phyloP scores from a whole-genome alignment of 2,329 filamentous ascomycete species.

The Septoria linicola region DNA sequence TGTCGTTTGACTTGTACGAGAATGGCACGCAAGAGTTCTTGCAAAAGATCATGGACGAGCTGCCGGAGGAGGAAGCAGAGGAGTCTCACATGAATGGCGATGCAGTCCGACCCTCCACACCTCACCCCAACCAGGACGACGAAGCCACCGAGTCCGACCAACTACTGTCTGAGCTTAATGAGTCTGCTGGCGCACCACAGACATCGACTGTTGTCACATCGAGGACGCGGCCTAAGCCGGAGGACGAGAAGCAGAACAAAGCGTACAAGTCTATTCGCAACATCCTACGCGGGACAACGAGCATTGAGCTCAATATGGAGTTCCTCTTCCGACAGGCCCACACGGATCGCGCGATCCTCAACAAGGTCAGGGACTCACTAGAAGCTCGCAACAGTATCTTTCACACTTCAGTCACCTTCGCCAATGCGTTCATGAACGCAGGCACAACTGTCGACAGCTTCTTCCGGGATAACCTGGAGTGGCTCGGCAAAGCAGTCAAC shows the following conservation, averaged over 20 bases:
- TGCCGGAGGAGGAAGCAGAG: constrained; percentile 60
- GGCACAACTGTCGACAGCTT: constrained; percentile 98
- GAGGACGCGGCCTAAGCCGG: constrained; percentile 44
- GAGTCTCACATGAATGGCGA: constrained; percentile 44
- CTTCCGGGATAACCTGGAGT: constrained; percentile 96
- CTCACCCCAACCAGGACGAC: constrained; percentile 39
- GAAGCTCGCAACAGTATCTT: constrained; percentile 98
- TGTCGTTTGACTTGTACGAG: constrained; percentile 96
- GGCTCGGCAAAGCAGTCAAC: constrained; percentile 97
- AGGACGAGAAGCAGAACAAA: constrained; percentile 53
- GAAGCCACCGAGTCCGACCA: constrained; percentile 59
- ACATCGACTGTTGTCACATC: constrained; percentile 54
- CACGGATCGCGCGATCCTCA: constrained; percentile 85
- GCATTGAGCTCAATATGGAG: constrained; percentile 90
- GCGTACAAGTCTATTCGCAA: constrained; percentile 58
- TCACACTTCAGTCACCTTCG: constrained; percentile 94
- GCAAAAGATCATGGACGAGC: constrained; percentile 77
- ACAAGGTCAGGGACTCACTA: constrained; percentile 93
- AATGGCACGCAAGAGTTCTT: constrained; percentile 98
- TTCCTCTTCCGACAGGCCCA: constrained; percentile 92
- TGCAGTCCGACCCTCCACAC: constrained; percentile 36
- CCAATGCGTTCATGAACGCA: constrained; percentile 98
- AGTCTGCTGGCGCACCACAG: constrained; percentile 52
- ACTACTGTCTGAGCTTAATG: constrained; percentile 56
- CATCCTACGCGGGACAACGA: constrained; percentile 83